A percentile compares a stretch with the other conserved stretches of the same genome.
Evolutionary conservation across 495 filamentous ascomycete genomes (phyloP).

Genomic region (Paragyromitra xinjiangensis): DNA sequence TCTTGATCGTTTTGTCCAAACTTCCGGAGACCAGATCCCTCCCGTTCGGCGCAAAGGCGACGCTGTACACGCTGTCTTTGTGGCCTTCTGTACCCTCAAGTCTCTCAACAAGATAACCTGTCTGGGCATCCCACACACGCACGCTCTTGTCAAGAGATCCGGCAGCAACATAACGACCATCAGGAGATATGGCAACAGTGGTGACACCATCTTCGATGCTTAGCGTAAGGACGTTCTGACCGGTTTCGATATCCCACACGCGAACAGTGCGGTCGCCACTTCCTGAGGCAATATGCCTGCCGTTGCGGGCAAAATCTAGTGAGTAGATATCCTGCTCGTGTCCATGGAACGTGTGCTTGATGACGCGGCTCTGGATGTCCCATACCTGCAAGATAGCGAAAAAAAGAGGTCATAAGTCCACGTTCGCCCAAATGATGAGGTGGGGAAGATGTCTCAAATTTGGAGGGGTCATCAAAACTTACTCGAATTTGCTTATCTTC

Average conservation of each 20-base stretch:
- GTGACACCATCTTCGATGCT: constrained; percentile 91
- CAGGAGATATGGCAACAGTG: constrained; percentile 90
- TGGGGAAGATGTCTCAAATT: not conserved
- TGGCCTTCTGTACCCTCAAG: constrained; percentile 87
- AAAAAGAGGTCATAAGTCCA: constrained; percentile 33
- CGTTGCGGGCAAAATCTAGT: constrained; percentile 87
- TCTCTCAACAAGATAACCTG: constrained; percentile 81
- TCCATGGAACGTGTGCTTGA: constrained; percentile 81
- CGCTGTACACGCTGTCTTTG: constrained; percentile 91
- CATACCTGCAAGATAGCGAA: constrained; percentile 73
- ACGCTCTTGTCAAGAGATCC: constrained; percentile 92
- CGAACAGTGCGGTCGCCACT: constrained; percentile 88
- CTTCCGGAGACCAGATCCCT: constrained; percentile 87
- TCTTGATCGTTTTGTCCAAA: constrained; percentile 94
- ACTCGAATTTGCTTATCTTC: constrained; percentile 92
- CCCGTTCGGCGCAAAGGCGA: constrained; percentile 88
- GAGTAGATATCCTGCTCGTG: constrained; percentile 96
- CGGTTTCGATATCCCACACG: constrained; percentile 85
- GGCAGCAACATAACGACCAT: constrained; percentile 84
- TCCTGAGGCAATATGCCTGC: constrained; percentile 86
- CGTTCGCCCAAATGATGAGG: constrained; percentile 9
- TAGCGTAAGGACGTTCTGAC: constrained; percentile 75
- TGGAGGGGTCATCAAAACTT: constrained; percentile 59
- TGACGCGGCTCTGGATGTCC: constrained; percentile 79
- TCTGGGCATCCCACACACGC: constrained; percentile 84